Evolutionary conservation across 768 basidiomycete genomes (phyloP), one percentile per base, ranked within the genome.

Genomic region (Leucosporidium creatinivorum): DNA sequence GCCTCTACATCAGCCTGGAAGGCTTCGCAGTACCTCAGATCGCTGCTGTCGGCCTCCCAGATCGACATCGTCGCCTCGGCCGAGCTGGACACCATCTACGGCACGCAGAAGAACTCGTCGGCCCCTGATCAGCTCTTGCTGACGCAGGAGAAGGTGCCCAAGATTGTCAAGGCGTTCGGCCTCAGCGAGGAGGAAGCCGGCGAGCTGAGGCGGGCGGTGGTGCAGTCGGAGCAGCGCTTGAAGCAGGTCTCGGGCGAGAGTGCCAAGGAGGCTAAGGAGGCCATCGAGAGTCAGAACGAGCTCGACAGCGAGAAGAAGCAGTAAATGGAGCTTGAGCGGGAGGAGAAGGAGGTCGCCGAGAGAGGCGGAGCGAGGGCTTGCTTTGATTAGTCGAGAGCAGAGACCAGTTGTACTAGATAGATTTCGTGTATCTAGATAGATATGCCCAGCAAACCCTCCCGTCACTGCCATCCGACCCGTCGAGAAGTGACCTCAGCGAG

Each of bases 201-300:
- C 23, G 79, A 80, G 68, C 59, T 80, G n/a, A 75, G 68, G 33
- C 52, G 79, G 33, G 79, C 79, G 31, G 73, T 78, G 2, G 75
- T 77, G 60, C 79, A 80, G 70, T 76, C 75, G 15, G 75, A 77
- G 61, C 51, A 72, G 66, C 58, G 78, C 39, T 57, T 74, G 56
- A 58, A 63, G 57, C 73, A 75, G 69, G 72, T 62, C 19, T 44
- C 39, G 39, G 39, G 39, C 39, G 39, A 44, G 39, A 44, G 39
- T 44, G 39, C 39, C 8, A 44, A 44, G 39, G 39, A 44, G 39
- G 39, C 39, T 15, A 44, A 44, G 39, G 39, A 44, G 39, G 39
- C 39, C 13, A 17, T 44, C 39, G 44, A 55, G 59, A 31, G 47
- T 23, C 23, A 62, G 47, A 44, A 48, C 8, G 25, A 58, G 28